Base-by-base conservation (phyloP, 1,139 yeast genomes). In the Geotrichum klebahnii region DNA sequence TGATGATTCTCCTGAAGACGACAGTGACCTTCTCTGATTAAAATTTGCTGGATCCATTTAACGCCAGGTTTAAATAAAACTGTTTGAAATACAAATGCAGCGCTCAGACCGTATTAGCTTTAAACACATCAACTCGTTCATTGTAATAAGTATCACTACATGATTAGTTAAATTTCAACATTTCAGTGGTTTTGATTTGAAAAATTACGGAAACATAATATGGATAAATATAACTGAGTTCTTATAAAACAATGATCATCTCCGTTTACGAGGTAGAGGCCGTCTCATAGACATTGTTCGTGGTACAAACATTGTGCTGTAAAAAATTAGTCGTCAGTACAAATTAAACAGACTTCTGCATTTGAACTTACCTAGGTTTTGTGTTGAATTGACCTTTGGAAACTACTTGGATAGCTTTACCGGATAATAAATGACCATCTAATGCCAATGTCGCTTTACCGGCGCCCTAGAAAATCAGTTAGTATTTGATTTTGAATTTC, bases 371-470 rank as follows among this genome's bases (percentile, higher is more conserved):
- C 45, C 32, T 42, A 5, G 42, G 33, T 22, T 35, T 44, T 12
- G 35, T 17, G 12, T 12, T 35, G 23, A 5, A 16, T 10, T 44
- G 24, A 8, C 48, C 38, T 16, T 37, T 39, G 2, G 42, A 38
- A 16, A 37, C 38, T 1, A 57, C 51, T 8, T 36, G 46, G 1
- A 81, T 58, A 0, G 48, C 46, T 26, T 60, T 64, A 0, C 69
- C 74, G 10, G 73, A 75, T 23, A 78, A 66, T 6, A 54, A 59
- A 9, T 57, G 58, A 0, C 80, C 78, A 36, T 76, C 73, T n/a
- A 82, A 59, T 2, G 66, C 64, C 64, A 84, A 63, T 0, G 74
- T 67, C 0, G 84, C 84, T 50, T 67, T 74, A 0, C 94, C 92
- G 2, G 85, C 78, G 51, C 74, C 45, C 76, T 8, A 45, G 19